Percentiles rank a stretch among this genome's conserved stretches.
These are phyloP conservation scores for Penicillium desertorum DNA, from an alignment of 495 filamentous ascomycete genomes.

Conservation along the genomic window DNA sequence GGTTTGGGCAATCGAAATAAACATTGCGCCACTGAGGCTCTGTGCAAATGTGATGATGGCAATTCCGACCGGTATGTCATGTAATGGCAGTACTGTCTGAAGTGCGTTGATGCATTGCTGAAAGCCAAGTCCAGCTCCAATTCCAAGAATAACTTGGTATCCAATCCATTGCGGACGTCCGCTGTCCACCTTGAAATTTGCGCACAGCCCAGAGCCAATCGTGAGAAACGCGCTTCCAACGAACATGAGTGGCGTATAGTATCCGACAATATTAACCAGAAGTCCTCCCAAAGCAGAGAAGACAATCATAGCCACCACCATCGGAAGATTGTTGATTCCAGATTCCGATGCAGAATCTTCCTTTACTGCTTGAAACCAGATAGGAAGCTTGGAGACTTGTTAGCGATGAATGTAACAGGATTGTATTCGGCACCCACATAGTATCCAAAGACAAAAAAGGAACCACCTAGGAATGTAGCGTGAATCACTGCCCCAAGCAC, in stretches of 20 bases:
- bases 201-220: constrained; percentile 69
- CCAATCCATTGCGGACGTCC: constrained; percentile 64
- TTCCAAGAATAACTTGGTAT: constrained; percentile 68
- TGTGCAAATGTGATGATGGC: constrained; percentile 69
- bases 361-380: constrained; percentile 89
- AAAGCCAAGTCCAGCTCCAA: constrained; percentile 67
- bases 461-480: constrained; percentile 55
- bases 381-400: constrained; percentile 58
- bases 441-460: constrained; percentile 67
- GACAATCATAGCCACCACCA: constrained; percentile 64
- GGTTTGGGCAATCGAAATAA: constrained; percentile 73
- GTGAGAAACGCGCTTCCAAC: constrained; percentile 55
- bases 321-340: constrained; percentile 74
- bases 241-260: constrained; percentile 76
- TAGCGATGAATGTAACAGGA: constrained; percentile 5
- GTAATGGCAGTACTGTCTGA: constrained; percentile 61
- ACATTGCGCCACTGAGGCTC: constrained; percentile 69
- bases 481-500: constrained; percentile 58
- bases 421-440: constrained; percentile 30
- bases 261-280: constrained; percentile 61
- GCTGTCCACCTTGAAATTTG: constrained; percentile 59
- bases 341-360: constrained; percentile 64
- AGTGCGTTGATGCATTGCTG: constrained; percentile 68
- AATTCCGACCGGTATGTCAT: constrained; percentile 67
- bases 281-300: constrained; percentile 60